Evolutionary conservation across 495 filamentous ascomycete species (phyloP).

Genomic region (Chaetomium fimeti): DNA sequence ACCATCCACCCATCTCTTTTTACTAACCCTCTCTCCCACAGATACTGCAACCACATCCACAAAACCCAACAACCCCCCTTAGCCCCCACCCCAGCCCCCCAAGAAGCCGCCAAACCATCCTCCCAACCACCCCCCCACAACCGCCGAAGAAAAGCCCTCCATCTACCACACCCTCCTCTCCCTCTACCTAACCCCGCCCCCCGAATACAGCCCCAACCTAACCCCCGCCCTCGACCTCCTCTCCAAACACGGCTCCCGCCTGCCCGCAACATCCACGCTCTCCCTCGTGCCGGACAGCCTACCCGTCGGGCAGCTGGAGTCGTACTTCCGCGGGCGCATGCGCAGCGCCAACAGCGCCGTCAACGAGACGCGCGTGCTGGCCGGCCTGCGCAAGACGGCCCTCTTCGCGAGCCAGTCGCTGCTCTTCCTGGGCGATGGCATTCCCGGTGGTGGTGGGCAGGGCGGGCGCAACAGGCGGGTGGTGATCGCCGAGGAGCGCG

Average conservation of each 20-base stretch:
- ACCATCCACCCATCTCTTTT: not conserved
- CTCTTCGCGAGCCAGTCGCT: slow-evolving; percentile 68
- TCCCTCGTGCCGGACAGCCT: slow-evolving; percentile 79
- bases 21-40: slow-evolving; percentile 36
- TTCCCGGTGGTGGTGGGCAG: slow-evolving; percentile 38
- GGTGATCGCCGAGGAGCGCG: slow-evolving; percentile 77
- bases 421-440: slow-evolving; percentile 65
- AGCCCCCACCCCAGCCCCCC: slow-evolving; percentile 49
- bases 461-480: slow-evolving; percentile 68
- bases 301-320: slow-evolving; percentile 74
- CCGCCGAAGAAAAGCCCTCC: slow-evolving; percentile 54
- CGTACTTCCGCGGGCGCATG: slow-evolving; percentile 89
- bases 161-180: slow-evolving; percentile 91
- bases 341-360: slow-evolving; percentile 78
- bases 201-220: slow-evolving; percentile 57
- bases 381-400: slow-evolving; percentile 68
- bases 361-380: slow-evolving; percentile 74
- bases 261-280: slow-evolving; percentile 82
- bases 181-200: slow-evolving; percentile 82
- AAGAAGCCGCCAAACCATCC: slow-evolving; percentile 20
- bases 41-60: slow-evolving; percentile 87
- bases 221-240: slow-evolving; percentile 81
- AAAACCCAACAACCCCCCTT: slow-evolving; percentile 50
- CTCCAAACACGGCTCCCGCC: slow-evolving; percentile 83
- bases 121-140: slow-evolving; percentile 39